Evolutionary conservation across 2,329 filamentous ascomycete genomes (phyloP).

Genomic region (Clonostachys rosea): DNA sequence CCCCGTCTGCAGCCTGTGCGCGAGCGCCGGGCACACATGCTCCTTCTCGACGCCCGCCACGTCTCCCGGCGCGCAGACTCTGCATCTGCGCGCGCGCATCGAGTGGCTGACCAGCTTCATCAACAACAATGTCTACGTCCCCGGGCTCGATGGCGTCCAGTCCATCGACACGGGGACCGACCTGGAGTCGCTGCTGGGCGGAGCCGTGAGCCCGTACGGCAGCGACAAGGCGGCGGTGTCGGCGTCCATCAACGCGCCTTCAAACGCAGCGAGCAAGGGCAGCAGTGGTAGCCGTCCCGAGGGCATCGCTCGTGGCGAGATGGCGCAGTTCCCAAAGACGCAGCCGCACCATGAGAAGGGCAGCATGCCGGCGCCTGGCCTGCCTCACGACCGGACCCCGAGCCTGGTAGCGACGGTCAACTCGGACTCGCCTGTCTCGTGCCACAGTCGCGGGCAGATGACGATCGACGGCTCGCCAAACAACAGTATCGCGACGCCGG

Average conservation of each 20-base stretch:
- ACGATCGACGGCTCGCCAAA: neutral
- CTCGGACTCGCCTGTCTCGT: neutral
- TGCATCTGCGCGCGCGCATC: slow-evolving; percentile 30
- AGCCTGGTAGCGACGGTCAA: neutral
- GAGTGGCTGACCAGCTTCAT: slow-evolving; percentile 31
- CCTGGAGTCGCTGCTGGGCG: neutral
- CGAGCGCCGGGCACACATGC: slow-evolving; percentile 29
- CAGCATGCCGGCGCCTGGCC: neutral
- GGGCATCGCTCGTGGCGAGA: neutral
- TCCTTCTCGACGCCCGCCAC: slow-evolving; percentile 21
- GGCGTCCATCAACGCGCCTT: too few relatives aligned
- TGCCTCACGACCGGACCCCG: neutral
- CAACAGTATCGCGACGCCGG: neutral
- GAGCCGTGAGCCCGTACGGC: neutral
- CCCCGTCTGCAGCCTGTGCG: slow-evolving; percentile 31
- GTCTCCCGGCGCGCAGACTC: slow-evolving; percentile 20
- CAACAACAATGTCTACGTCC: slow-evolving; percentile 18
- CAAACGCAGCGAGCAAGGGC: too few relatives aligned
- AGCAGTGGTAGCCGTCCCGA: neutral
- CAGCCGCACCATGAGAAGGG: neutral
- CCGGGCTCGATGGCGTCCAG: slow-evolving; percentile 3
- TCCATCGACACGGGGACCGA: slow-evolving; percentile 1
- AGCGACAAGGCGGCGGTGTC: neutral
- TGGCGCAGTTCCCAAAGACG: too few relatives aligned
- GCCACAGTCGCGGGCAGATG: too few relatives aligned